phyloP scores from a whole-genome alignment of 306 rosid genomes.

The Lagenaria siceraria region DNA sequence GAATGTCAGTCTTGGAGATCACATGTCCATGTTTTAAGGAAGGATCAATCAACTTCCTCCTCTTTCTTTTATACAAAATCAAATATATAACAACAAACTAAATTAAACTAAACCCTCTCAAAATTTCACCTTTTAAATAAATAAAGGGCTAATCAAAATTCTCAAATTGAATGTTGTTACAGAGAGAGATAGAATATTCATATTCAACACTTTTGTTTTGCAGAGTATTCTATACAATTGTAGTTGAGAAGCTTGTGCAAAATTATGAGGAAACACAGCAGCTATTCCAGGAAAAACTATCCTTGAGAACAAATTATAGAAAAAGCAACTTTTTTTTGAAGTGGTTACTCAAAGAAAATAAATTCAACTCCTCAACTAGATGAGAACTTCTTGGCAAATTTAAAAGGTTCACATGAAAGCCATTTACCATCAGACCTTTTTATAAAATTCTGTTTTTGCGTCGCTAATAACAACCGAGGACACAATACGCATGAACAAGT shows the following conservation, averaged over 20 bases:
- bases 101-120: not conserved
- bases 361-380: not conserved
- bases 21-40: slow-evolving; percentile 63
- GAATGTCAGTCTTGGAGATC: slow-evolving; percentile 33
- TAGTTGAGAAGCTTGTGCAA: not conserved
- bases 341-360: not conserved
- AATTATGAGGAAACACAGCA: not conserved
- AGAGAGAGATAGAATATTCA: too few relatives aligned
- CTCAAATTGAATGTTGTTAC: not conserved
- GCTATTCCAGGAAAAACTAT: not conserved
- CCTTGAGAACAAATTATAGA: not conserved
- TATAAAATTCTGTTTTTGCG: not conserved
- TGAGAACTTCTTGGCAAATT: not conserved
- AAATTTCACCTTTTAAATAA: too few relatives aligned
- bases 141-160: too few relatives aligned
- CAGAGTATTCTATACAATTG: not conserved
- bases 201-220: too few relatives aligned
- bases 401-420: not conserved
- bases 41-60: slow-evolving; percentile 1
- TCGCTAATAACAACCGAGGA: not conserved
- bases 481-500: not conserved
- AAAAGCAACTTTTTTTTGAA: not conserved
- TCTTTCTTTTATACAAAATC: not conserved
- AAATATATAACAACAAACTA: not conserved
- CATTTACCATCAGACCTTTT: not conserved